Conservation (phyloP, 2,329 filamentous ascomycete species). For the Diaporthe nobilis region DNA sequence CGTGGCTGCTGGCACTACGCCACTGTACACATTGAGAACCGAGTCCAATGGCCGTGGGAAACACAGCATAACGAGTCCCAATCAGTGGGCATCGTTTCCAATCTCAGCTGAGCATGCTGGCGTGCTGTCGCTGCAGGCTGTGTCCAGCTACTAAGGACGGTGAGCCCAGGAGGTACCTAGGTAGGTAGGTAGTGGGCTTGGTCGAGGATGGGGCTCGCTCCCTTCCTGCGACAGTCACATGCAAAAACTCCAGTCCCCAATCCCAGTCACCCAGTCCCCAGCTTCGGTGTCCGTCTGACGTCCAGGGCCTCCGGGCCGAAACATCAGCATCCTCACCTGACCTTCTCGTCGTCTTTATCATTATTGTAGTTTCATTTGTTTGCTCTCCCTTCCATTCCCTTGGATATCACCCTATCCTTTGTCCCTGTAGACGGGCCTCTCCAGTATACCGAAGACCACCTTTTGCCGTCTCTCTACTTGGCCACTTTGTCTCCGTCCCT, state of each 20-base stretch:
- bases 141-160: neutral
- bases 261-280: conserved; percentile 23
- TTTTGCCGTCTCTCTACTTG: conserved; percentile 4
- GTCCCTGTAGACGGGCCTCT: neutral
- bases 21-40: neutral
- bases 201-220: conserved; percentile 21
- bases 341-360: conserved; percentile 7
- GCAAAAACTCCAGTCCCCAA: conserved; percentile 6
- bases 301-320: conserved; percentile 23
- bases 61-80: neutral
- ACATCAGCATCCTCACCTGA: conserved; percentile 32
- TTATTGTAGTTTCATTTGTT: neutral
- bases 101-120: neutral
- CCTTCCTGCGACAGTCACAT: conserved; percentile 29
- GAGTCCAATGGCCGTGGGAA: neutral
- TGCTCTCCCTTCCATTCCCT: neutral
- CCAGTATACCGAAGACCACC: neutral
- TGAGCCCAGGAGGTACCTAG: neutral
- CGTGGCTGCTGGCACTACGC: conserved; percentile 19
- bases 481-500: conserved; percentile 10
- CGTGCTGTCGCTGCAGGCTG: conserved; percentile 14
- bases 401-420: neutral
- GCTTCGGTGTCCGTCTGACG: conserved; percentile 17
- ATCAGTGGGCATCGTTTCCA: neutral
- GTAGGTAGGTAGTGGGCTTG: neutral